Percentiles rank a stretch among this genome's conserved stretches.
Evolutionary conservation across 345 rosid species (phyloP).

Genomic region (Iberis pinnata): DNA sequence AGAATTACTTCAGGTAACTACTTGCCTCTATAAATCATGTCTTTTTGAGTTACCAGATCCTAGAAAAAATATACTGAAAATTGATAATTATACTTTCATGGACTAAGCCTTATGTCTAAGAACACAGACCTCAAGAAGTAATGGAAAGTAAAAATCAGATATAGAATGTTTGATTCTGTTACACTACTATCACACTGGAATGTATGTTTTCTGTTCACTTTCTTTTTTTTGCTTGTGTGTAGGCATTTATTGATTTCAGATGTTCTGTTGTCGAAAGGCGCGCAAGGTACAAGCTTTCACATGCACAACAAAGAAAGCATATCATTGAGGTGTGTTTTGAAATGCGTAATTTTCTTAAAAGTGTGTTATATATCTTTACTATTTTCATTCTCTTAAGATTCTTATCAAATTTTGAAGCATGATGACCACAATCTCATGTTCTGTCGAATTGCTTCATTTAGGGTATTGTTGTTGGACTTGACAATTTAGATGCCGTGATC

Average conservation of each 20-base stretch:
- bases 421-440: slow-evolving; percentile 19
- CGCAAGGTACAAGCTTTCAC: slow-evolving; percentile 72
- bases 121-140: too few relatives aligned
- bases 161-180: too few relatives aligned
- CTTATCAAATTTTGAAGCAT: neutral
- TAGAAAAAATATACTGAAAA: neutral
- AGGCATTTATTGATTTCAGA: slow-evolving; percentile 91
- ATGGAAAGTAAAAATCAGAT: too few relatives aligned
- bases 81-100: neutral
- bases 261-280: slow-evolving; percentile 92
- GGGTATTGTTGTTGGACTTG: slow-evolving; percentile 86
- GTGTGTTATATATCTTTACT: neutral
- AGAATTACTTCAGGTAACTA: slow-evolving; percentile 80
- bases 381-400: neutral
- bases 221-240: slow-evolving; percentile 10
- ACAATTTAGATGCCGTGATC: slow-evolving; percentile 70
- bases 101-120: slow-evolving; percentile 9
- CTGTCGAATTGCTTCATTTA: slow-evolving; percentile 25
- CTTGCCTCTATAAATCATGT: slow-evolving; percentile 5
- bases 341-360: slow-evolving; percentile 6
- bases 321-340: slow-evolving; percentile 66
- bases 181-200: neutral
- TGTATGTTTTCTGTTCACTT: neutral
- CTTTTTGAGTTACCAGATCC: neutral
- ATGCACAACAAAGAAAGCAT: slow-evolving; percentile 73